Percentiles rank a stretch among this genome's conserved stretches.
Evolutionary conservation across 1,139 yeast species (phyloP).

Genomic region (Sugiyamaella paludigena): DNA sequence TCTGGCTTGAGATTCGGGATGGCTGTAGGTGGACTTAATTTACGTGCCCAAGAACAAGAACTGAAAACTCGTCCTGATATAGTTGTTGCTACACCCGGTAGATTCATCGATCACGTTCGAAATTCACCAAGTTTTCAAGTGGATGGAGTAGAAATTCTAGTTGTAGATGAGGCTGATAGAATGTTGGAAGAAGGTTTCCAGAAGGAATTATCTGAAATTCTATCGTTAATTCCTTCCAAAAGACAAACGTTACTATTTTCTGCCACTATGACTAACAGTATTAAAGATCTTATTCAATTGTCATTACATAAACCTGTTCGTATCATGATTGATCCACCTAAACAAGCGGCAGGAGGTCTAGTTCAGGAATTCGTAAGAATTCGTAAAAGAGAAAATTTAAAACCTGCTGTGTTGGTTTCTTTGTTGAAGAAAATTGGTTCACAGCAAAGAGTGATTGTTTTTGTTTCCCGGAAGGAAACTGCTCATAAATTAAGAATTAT

Average conservation of each 20-base stretch:
- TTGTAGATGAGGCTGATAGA: conserved; percentile 97
- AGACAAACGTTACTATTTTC: conserved; percentile 93
- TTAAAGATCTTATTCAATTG: conserved; percentile 81
- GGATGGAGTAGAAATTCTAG: conserved; percentile 86
- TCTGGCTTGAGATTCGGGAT: conserved; percentile 77
- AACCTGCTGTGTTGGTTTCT: conserved; percentile 77
- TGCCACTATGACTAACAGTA: conserved; percentile 95
- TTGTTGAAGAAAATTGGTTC: conserved; percentile 66
- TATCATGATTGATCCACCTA: conserved; percentile 95
- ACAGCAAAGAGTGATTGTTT: conserved; percentile 75
- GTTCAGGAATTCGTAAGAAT: conserved; percentile 92
- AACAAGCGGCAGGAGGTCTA: conserved; percentile 82
- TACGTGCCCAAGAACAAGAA: conserved; percentile 93
- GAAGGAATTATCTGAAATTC: conserved; percentile 85
- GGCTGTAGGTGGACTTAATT: conserved; percentile 96
- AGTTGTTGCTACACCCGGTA: conserved; percentile 95
- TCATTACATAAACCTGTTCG: conserved; percentile 88
- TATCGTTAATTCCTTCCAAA: conserved; percentile 79
- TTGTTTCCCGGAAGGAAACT: conserved; percentile 84
- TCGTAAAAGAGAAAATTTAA: conserved; percentile 79
- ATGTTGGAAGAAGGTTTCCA: conserved; percentile 99
- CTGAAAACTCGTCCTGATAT: conserved; percentile 89
- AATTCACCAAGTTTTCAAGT: conserved; percentile 92
- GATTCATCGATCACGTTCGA: conserved; percentile 94
- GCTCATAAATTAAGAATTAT: conserved; percentile 85